Evolutionary conservation across 352 stramenopile genomes (phyloP).

Genomic region (Globisporangium nunn): DNA sequence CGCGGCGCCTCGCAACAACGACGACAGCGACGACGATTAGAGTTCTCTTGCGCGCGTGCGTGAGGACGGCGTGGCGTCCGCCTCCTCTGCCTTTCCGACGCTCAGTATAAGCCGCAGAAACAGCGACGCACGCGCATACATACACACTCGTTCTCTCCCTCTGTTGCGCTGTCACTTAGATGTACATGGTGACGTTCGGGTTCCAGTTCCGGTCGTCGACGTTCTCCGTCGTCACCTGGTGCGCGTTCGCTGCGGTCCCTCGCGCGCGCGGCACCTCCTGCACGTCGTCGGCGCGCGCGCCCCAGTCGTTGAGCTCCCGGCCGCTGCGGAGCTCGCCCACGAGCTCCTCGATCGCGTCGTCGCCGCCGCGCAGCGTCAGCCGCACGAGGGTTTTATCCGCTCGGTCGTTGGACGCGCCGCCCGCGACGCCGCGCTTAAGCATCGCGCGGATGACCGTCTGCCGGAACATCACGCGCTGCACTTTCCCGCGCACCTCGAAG

Average conservation of each 20-base stretch:
- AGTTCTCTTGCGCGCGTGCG: constrained; percentile 4
- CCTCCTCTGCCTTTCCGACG: background rate
- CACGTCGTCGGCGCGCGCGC: constrained; percentile 32
- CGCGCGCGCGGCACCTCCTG: constrained; percentile 20
- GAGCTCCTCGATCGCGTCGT: constrained; percentile 33
- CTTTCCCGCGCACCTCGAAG: constrained; percentile 59
- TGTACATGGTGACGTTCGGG: constrained; percentile 68
- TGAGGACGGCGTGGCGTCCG: background rate
- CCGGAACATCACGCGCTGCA: constrained; percentile 82
- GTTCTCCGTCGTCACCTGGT: constrained; percentile 69
- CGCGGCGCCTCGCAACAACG: constrained; percentile 24
- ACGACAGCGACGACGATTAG: constrained; percentile 75
- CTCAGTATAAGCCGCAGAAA: background rate
- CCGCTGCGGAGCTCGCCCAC: constrained; percentile 35
- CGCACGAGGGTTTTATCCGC: constrained; percentile 49
- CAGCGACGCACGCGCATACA: background rate
- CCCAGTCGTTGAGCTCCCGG: constrained; percentile 64
- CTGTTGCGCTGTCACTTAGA: constrained; percentile 21
- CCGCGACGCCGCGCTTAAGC: constrained; percentile 48
- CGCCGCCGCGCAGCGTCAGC: constrained; percentile 46
- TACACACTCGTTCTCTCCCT: background rate
- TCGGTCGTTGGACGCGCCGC: constrained; percentile 64
- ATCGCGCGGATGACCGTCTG: constrained; percentile 76
- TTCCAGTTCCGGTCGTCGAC: constrained; percentile 64
- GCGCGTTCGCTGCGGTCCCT: constrained; percentile 28